Evolutionary conservation across 163 green algal genomes (phyloP).

Genomic region (Dunaliella salina): DNA sequence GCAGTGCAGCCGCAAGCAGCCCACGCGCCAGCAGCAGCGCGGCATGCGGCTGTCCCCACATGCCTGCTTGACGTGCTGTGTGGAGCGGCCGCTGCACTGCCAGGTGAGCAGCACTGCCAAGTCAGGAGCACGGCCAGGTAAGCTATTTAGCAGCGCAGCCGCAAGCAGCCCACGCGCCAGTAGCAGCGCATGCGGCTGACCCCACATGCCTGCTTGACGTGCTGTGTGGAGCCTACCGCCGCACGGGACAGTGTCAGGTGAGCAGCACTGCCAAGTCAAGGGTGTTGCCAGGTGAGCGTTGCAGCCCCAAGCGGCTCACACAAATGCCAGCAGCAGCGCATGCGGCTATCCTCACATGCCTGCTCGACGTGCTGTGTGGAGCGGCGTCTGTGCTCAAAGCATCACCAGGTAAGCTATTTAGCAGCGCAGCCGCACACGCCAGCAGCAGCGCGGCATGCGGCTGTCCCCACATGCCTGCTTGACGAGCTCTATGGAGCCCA

Average conservation of each 20-base stretch:
- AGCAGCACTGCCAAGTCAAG: too few species aligned
- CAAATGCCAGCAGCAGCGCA: background rate
- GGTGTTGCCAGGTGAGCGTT: too few species aligned
- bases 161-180: too few species aligned
- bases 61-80: conserved; percentile 46
- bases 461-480: conserved; percentile 23
- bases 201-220: conserved; percentile 42
- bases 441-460: background rate
- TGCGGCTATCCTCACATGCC: background rate
- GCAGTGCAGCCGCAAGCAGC: too few species aligned
- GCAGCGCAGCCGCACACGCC: too few species aligned
- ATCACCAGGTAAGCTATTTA: conserved; percentile 60
- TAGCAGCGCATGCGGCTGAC: too few species aligned
- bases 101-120: too few species aligned
- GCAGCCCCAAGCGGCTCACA: too few species aligned
- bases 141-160: too few species aligned
- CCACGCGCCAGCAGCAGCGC: too few species aligned
- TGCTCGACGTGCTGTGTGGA: conserved; percentile 53
- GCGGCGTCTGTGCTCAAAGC: conserved; percentile 58
- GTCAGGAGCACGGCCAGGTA: too few species aligned
- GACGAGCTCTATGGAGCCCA: conserved; percentile 45
- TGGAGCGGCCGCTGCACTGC: conserved; percentile 48
- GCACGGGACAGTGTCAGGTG: too few species aligned
- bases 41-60: background rate
- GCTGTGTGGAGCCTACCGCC: conserved; percentile 42